These are phyloP conservation scores for Ophiostoma tasmaniense DNA, from an alignment of 2,329 filamentous ascomycete species.

Conservation along the genomic window DNA sequence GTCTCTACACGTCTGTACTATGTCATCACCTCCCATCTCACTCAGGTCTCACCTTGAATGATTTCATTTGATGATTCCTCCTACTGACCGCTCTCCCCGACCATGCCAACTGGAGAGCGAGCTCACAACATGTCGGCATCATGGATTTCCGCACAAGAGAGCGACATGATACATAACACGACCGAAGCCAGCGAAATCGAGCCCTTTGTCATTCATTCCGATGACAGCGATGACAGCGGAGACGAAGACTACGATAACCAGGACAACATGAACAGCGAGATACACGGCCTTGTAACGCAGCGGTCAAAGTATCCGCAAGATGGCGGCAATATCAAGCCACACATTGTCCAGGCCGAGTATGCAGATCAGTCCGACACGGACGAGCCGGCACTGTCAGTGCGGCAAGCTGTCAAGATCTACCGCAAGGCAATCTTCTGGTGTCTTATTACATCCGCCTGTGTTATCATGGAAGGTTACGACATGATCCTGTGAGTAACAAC, in stretches of 20 bases:
- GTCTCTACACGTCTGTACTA: background rate
- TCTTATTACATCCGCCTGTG: conserved; percentile 19
- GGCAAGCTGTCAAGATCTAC: conserved; percentile 22
- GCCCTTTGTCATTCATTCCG: background rate
- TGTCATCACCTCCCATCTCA: background rate
- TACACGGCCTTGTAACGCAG: background rate
- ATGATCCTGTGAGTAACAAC: conserved; percentile 18
- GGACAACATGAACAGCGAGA: background rate
- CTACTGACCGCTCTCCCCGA: background rate
- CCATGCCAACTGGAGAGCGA: background rate
- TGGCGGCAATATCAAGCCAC: background rate
- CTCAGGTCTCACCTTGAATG: background rate
- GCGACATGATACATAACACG: background rate
- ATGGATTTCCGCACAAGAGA: background rate
- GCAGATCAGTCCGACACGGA: background rate
- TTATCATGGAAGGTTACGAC: conserved; percentile 25
- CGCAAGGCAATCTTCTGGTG: conserved; percentile 20
- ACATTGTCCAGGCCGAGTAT: background rate
- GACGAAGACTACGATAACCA: background rate
- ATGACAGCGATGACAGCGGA: background rate
- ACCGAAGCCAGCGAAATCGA: background rate
- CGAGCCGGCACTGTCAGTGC: conserved; percentile 15
- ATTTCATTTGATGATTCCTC: background rate
- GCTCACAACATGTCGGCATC: background rate
- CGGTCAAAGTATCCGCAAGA: background rate